These are phyloP conservation scores for Eucalyptus viminalis DNA, from an alignment of 345 rosid genomes.

Conservation along the genomic window DNA sequence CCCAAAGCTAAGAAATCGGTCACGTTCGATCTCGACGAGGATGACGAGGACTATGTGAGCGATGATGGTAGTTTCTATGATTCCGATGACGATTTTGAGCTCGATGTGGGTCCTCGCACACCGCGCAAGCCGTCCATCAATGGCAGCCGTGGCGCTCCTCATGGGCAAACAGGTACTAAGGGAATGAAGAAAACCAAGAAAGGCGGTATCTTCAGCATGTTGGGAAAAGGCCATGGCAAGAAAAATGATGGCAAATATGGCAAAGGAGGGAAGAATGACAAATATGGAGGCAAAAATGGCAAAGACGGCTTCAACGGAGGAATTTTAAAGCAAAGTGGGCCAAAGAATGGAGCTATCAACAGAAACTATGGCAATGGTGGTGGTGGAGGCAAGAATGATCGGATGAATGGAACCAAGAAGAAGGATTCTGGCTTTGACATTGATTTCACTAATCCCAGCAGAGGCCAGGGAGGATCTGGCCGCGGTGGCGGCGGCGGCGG, in stretches of 20 bases:
- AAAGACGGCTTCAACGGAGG: neutral
- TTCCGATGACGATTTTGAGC: conserved; percentile 22
- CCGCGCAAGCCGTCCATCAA: neutral
- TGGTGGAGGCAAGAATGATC: neutral
- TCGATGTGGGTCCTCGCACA: conserved; percentile 6
- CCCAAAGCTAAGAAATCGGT: conserved; percentile 53
- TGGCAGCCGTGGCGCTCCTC: conserved; percentile 18
- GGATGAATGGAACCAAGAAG: neutral
- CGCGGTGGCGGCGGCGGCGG: neutral
- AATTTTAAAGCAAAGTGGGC: neutral
- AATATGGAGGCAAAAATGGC: neutral
- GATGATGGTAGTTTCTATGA: conserved; percentile 33
- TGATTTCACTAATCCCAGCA: neutral
- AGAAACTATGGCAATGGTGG: neutral
- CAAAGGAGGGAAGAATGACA: conserved; percentile 15
- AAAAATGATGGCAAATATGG: neutral
- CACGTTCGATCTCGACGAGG: conserved; percentile 47
- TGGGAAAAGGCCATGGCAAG: neutral
- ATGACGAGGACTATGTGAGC: conserved; percentile 12
- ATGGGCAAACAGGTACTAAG: conserved; percentile 19
- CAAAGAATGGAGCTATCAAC: neutral
- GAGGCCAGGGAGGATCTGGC: neutral
- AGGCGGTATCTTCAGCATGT: conserved; percentile 38
- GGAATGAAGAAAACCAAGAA: conserved; percentile 22
- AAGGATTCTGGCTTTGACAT: neutral